These are phyloP conservation scores for Prunus persica DNA, from an alignment of 306 rosid species.

Conservation along the genomic window DNA sequence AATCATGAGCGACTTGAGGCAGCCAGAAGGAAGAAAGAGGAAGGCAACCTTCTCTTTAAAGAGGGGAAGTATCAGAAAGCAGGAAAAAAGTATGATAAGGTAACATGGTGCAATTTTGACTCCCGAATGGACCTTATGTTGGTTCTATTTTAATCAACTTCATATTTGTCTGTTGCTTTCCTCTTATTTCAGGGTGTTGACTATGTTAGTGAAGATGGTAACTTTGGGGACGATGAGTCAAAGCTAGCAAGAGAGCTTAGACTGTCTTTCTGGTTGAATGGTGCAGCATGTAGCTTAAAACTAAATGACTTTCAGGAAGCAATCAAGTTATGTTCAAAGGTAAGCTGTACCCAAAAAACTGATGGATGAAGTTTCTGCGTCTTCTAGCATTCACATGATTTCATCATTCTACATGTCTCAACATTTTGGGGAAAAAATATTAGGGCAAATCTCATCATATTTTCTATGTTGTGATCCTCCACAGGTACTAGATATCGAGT, in stretches of 20 bases:
- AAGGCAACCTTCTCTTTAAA: constrained; percentile 59
- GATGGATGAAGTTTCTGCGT: background rate
- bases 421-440: background rate
- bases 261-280: constrained; percentile 67
- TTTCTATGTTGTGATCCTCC: constrained; percentile 9
- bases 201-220: constrained; percentile 51
- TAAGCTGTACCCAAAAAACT: constrained; percentile 13
- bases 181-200: constrained; percentile 52
- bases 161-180: constrained; percentile 1
- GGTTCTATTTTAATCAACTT: constrained; percentile 2
- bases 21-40: constrained; percentile 66
- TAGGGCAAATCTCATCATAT: background rate
- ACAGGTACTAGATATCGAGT: constrained; percentile 67
- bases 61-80: constrained; percentile 52
- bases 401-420: background rate
- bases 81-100: constrained; percentile 61
- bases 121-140: background rate
- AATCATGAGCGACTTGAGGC: constrained; percentile 55
- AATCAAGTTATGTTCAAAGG: constrained; percentile 60
- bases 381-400: background rate
- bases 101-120: constrained; percentile 9
- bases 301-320: constrained; percentile 55
- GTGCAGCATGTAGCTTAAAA: constrained; percentile 73
- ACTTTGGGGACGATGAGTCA: constrained; percentile 45
- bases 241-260: constrained; percentile 44